A percentile compares a stretch with the other conserved stretches of the same genome.
These are phyloP conservation scores for Phlebiopsis flavidoalba DNA, from an alignment of 768 basidiomycete species.

Conservation along the genomic window DNA sequence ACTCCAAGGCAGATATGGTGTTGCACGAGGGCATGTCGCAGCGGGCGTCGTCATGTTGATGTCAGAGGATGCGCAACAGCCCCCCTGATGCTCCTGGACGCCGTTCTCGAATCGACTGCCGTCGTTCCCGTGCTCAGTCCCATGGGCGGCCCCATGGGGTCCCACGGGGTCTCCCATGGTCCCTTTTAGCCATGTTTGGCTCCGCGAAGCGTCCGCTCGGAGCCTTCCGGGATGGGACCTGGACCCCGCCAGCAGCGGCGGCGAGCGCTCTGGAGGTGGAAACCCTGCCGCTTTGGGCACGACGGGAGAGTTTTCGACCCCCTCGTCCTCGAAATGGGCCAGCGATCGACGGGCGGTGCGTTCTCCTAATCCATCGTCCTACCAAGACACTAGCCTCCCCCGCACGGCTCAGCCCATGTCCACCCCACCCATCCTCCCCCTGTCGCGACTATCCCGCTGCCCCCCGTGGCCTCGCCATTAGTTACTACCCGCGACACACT, in stretches of 20 bases:
- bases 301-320: constrained; percentile 7
- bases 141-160: constrained; percentile 1
- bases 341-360: constrained; percentile 8
- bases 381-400: constrained; percentile 8
- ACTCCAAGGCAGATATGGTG: neutral
- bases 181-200: constrained; percentile 6
- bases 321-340: constrained; percentile 10
- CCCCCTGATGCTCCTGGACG: neutral
- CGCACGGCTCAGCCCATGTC: neutral
- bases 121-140: neutral
- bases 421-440: neutral
- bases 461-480: constrained; percentile 15
- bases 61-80: neutral
- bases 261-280: neutral
- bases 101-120: neutral
- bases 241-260: neutral
- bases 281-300: constrained; percentile 7
- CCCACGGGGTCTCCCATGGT: neutral
- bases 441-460: neutral
- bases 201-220: neutral
- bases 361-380: constrained; percentile 11
- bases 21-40: neutral
- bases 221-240: constrained; percentile 8
- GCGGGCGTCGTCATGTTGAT: neutral
- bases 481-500: constrained; percentile 2